Percentiles rank a stretch among this genome's conserved stretches.
Conservation (phyloP, 352 stramenopile genomes). For the Pythium volutum region DNA sequence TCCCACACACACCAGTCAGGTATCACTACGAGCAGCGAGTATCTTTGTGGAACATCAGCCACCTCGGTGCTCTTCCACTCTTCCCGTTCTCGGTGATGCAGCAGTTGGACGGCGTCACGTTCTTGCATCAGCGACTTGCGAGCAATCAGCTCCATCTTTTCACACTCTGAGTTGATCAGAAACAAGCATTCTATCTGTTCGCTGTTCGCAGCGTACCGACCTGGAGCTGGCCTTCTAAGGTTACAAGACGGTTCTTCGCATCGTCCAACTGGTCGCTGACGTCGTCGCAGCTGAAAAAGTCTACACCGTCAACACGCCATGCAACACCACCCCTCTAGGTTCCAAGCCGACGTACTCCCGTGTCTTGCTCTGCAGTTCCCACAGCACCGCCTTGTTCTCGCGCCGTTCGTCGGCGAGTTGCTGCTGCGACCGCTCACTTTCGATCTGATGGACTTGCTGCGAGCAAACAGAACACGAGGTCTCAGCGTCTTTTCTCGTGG, state of each 20-base stretch:
- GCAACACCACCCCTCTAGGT: neutral
- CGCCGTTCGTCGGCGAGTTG: constrained; percentile 34
- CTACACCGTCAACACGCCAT: neutral
- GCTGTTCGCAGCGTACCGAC: constrained; percentile 13
- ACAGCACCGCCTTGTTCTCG: constrained; percentile 31
- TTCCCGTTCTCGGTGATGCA: constrained; percentile 35
- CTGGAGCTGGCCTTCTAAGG: constrained; percentile 49
- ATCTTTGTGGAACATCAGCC: neutral
- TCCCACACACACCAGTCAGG: neutral
- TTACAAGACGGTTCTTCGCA: constrained; percentile 34
- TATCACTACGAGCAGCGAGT: neutral
- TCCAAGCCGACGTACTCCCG: constrained; percentile 27
- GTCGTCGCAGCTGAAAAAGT: constrained; percentile 28
- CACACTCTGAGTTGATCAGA: neutral
- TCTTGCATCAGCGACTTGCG: constrained; percentile 44
- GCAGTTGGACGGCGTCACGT: constrained; percentile 37
- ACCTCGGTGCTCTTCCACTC: constrained; percentile 48
- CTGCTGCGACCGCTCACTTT: constrained; percentile 30
- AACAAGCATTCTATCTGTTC: neutral
- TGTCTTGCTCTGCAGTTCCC: constrained; percentile 34
- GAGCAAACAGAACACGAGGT: neutral
- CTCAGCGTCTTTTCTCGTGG: neutral
- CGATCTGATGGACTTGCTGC: constrained; percentile 32
- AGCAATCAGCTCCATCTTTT: constrained; percentile 47
- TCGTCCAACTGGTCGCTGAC: constrained; percentile 36